phyloP scores from a whole-genome alignment of 2,329 filamentous ascomycete species.

The Diplodia mutila region DNA sequence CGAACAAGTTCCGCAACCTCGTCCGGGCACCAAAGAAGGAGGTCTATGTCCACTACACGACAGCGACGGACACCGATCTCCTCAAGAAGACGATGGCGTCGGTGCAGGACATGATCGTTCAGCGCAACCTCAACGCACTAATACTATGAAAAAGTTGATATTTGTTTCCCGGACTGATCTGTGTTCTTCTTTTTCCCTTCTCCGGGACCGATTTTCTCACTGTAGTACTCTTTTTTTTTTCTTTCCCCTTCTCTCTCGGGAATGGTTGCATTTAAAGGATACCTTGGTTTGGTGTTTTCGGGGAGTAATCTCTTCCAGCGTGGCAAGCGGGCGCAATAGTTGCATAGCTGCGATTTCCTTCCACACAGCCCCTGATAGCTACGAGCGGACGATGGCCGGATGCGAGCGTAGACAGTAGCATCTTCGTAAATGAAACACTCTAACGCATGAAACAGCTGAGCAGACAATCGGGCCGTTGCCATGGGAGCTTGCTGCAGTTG shows the following conservation, averaged over 20 bases:
- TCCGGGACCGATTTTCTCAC: slow-evolving; percentile 9
- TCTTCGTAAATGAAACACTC: slow-evolving; percentile 6
- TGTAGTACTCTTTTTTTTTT: neutral
- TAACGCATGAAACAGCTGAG: neutral
- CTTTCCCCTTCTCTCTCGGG: neutral
- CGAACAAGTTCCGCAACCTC: slow-evolving; percentile 55
- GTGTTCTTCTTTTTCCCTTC: slow-evolving; percentile 22
- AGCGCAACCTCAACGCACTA: slow-evolving; percentile 55
- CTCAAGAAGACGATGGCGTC: slow-evolving; percentile 62
- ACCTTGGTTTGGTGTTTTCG: slow-evolving; percentile 25
- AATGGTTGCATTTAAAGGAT: slow-evolving; percentile 26
- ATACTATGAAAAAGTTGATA: slow-evolving; percentile 37
- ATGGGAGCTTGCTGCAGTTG: neutral
- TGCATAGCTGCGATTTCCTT: slow-evolving; percentile 23
- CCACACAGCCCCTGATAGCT: slow-evolving; percentile 3
- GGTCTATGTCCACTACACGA: slow-evolving; percentile 57
- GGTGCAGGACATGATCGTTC: slow-evolving; percentile 59
- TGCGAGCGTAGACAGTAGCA: slow-evolving; percentile 5
- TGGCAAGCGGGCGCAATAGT: slow-evolving; percentile 21
- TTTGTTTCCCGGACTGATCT: neutral
- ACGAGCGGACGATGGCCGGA: slow-evolving; percentile 19
- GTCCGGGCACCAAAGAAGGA: slow-evolving; percentile 56
- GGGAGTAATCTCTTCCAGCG: slow-evolving; percentile 5
- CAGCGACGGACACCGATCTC: slow-evolving; percentile 56
- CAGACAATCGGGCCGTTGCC: slow-evolving; percentile 5